These are phyloP conservation scores for Chara braunii DNA, from an alignment of 139 green algal genomes.

Conservation along the genomic window DNA sequence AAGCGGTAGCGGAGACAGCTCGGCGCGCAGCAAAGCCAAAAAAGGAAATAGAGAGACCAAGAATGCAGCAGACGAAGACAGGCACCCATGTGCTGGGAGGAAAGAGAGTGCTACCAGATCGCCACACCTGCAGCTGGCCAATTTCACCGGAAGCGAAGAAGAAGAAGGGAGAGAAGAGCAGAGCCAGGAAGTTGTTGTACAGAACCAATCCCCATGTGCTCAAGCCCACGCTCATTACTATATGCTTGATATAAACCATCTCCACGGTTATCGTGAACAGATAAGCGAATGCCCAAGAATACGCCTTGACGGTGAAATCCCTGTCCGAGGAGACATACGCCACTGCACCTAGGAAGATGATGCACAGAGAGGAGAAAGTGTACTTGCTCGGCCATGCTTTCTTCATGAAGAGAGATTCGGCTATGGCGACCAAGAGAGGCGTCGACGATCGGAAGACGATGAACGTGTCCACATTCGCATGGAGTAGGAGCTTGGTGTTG, in stretches of 20 bases:
- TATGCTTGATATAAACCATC: conserved; percentile 44
- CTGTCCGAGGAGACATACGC: conserved; percentile 35
- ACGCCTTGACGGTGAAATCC: conserved; percentile 24
- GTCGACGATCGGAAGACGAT: conserved; percentile 40
- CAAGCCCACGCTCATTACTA: conserved; percentile 30
- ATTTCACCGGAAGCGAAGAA: conserved; percentile 24
- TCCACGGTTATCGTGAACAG: conserved; percentile 40
- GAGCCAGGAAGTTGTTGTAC: conserved; percentile 40
- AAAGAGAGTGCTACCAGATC: neutral
- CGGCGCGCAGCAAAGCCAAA: conserved; percentile 59
- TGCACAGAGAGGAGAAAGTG: conserved; percentile 22
- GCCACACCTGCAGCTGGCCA: neutral
- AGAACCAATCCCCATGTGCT: conserved; percentile 41
- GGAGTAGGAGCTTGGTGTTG: conserved; percentile 36
- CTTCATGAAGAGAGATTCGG: conserved; percentile 32
- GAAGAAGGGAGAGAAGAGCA: conserved; percentile 30
- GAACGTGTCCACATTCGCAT: conserved; percentile 44
- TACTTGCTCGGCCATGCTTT: conserved; percentile 14
- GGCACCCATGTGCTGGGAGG: conserved; percentile 22
- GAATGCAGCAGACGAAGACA: conserved; percentile 58
- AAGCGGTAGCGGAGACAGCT: conserved; percentile 62
- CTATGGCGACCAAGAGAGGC: conserved; percentile 34
- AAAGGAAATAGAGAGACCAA: conserved; percentile 61
- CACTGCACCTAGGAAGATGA: conserved; percentile 34
- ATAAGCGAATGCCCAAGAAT: conserved; percentile 41